These are phyloP conservation scores for Saccharomycopsis hybrid DNA, from an alignment of 1,139 yeast genomes.

Conservation along the genomic window DNA sequence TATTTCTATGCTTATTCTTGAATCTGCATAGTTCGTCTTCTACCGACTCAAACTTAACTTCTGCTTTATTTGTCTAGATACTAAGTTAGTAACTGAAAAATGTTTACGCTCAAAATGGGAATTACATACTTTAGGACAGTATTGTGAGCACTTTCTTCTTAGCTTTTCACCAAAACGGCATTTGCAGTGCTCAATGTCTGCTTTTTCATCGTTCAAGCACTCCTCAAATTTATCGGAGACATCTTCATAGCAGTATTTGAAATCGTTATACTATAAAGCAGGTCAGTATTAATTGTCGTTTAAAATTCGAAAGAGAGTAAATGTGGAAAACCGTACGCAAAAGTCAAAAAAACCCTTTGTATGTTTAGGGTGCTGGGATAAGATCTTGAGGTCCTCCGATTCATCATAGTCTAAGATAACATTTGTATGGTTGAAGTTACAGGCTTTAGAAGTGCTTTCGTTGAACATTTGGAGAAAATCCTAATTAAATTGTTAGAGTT, in stretches of 20 bases:
- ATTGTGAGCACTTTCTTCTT: constrained; percentile 4
- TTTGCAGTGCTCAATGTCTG: constrained; percentile 2
- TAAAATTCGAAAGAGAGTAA: not conserved
- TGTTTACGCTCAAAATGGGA: no score
- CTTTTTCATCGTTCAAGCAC: not conserved
- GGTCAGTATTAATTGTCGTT: not conserved
- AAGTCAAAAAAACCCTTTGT: constrained; percentile 8
- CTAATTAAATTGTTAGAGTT: not conserved
- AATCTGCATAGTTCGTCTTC: not conserved
- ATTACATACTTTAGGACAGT: constrained; percentile 5
- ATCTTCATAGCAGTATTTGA: constrained; percentile 12
- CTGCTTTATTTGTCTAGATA: not conserved
- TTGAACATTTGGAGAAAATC: constrained; percentile 7
- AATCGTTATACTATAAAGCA: constrained; percentile 8
- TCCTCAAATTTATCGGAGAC: constrained; percentile 1
- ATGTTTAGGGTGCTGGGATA: not conserved
- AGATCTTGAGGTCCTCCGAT: constrained; percentile 8
- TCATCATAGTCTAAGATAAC: constrained; percentile 17
- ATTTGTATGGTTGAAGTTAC: not conserved
- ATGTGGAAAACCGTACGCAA: constrained; percentile 7
- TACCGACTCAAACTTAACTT: not conserved
- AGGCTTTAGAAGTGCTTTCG: constrained; percentile 3
- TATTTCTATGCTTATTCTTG: not conserved
- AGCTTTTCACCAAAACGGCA: constrained; percentile 8
- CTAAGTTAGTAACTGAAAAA: not conserved